phyloP scores from a whole-genome alignment of 208 protist genomes.

The Leptomonas seymouri region DNA sequence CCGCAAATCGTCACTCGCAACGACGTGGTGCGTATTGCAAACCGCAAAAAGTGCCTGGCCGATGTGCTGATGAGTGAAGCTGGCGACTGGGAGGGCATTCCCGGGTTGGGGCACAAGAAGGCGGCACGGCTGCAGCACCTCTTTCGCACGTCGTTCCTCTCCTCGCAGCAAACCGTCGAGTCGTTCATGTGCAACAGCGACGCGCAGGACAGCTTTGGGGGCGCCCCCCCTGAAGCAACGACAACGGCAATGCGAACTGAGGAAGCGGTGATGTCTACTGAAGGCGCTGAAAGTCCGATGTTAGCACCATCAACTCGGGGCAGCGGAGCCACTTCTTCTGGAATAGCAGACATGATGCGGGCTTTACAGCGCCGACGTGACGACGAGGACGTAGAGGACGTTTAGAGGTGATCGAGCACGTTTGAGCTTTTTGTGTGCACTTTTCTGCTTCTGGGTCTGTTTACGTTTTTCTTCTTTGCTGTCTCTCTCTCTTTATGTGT shows the following conservation, averaged over 20 bases:
- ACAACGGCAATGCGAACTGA: background rate
- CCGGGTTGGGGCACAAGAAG: conserved; percentile 66
- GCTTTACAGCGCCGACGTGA: conserved; percentile 28
- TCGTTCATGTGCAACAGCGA: conserved; percentile 27
- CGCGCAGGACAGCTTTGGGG: background rate
- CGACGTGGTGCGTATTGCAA: conserved; percentile 66
- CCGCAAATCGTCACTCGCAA: conserved; percentile 65
- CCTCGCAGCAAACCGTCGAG: conserved; percentile 43
- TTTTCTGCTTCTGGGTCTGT: background rate
- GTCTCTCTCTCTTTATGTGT: no score
- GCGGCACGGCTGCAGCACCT: conserved; percentile 50
- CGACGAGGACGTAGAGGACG: conserved; percentile 37
- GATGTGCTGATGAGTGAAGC: conserved; percentile 52
- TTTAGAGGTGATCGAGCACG: background rate
- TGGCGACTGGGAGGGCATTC: conserved; percentile 41
- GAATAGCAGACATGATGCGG: conserved; percentile 39
- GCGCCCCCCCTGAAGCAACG: background rate
- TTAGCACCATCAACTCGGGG: background rate
- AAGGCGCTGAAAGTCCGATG: background rate
- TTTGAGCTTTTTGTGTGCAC: background rate
- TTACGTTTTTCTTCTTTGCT: background rate
- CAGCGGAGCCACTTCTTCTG: background rate
- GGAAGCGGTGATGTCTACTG: background rate
- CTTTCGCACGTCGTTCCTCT: conserved; percentile 56
- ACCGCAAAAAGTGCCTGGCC: conserved; percentile 55